Conservation (phyloP, 495 filamentous ascomycete genomes). For the Penicillium angulare region DNA sequence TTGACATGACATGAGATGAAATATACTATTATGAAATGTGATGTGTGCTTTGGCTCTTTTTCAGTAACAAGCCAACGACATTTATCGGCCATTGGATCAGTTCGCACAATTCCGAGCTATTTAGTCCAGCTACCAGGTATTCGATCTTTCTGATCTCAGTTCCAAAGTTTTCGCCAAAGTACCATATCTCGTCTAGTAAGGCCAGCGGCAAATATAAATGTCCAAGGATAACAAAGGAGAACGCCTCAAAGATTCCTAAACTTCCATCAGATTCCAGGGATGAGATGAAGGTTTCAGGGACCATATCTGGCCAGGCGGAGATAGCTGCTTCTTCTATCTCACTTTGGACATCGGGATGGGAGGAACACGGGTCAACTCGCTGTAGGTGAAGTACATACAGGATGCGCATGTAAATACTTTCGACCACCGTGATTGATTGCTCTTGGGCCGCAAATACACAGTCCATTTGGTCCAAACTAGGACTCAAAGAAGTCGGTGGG, state of each 20-base stretch:
- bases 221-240: constrained; percentile 21
- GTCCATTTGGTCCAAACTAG: background rate
- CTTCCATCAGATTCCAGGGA: constrained; percentile 9
- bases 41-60: no score
- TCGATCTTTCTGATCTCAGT: constrained; percentile 26
- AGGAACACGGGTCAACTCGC: constrained; percentile 3
- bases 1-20: no score
- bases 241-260: background rate
- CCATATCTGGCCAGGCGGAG: constrained; percentile 17
- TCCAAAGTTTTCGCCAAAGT: constrained; percentile 11
- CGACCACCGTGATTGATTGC: constrained; percentile 23
- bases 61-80: no score
- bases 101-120: no score
- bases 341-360: constrained; percentile 18
- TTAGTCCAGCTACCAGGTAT: no score
- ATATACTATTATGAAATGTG: no score
- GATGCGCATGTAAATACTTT: constrained; percentile 32
- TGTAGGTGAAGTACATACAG: constrained; percentile 23
- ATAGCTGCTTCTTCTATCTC: constrained; percentile 33
- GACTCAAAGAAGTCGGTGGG: no score
- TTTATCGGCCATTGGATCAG: no score
- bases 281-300: constrained; percentile 18
- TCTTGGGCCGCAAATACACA: constrained; percentile 1
- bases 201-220: constrained; percentile 23
- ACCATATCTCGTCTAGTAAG: constrained; percentile 22